Evolutionary conservation across 495 filamentous ascomycete species (phyloP).

Genomic region (Neurospora cerealis): DNA sequence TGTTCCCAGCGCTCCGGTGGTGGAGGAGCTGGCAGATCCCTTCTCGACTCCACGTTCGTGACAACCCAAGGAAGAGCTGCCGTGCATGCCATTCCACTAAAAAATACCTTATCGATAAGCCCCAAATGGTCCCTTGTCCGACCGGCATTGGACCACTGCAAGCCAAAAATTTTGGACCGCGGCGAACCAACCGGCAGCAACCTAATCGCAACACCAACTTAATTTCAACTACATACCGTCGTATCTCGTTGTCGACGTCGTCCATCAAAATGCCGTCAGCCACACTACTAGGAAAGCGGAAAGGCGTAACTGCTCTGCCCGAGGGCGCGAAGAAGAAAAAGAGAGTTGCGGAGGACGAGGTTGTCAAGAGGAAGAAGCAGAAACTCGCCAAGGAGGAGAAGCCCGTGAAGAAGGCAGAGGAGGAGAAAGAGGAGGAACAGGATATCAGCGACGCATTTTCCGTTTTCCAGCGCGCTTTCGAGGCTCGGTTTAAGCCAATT

Average conservation of each 20-base stretch:
- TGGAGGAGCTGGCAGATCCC: background rate
- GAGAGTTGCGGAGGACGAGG: background rate
- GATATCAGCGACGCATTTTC: slow-evolving; percentile 30
- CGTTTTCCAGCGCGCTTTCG: slow-evolving; percentile 73
- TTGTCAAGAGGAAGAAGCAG: background rate
- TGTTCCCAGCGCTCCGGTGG: background rate
- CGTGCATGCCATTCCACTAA: background rate
- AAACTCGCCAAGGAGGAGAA: background rate
- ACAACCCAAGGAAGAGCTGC: background rate
- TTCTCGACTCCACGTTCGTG: background rate
- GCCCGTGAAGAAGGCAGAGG: background rate
- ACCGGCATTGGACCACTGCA: background rate
- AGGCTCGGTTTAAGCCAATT: slow-evolving; percentile 73
- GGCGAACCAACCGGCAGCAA: background rate
- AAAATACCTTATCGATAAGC: background rate
- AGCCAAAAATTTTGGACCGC: background rate
- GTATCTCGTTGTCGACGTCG: background rate
- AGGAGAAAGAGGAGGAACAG: slow-evolving; percentile 2
- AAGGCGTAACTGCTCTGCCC: background rate
- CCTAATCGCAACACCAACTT: background rate
- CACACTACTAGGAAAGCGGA: background rate
- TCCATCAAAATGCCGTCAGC: background rate
- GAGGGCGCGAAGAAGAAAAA: background rate
- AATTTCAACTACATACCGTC: background rate
- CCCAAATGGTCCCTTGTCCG: background rate